phyloP scores from a whole-genome alignment of 2,329 filamentous ascomycete genomes.

The Pseudogymnoascus sp. region DNA sequence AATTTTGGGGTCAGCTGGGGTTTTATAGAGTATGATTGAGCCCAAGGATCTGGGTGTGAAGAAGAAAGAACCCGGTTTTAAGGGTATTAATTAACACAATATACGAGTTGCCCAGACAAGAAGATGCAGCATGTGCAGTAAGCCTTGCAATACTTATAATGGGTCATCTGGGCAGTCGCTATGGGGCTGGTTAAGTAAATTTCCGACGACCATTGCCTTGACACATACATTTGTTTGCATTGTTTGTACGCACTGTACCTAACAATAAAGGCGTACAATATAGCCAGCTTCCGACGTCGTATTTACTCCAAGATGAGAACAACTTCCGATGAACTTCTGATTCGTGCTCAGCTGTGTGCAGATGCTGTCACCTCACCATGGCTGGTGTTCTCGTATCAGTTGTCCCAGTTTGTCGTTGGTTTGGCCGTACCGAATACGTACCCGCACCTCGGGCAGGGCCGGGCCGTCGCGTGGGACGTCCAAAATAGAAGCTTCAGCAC shows the following conservation, averaged over 20 bases:
- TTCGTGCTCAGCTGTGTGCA: not conserved
- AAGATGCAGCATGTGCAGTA: not conserved
- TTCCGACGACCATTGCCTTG: not conserved
- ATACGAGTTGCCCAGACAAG: not conserved
- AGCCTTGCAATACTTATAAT: not conserved
- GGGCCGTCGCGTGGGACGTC: not conserved
- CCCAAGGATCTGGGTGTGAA: not conserved
- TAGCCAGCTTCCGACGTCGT: not conserved
- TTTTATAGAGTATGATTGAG: not conserved
- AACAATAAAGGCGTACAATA: not conserved
- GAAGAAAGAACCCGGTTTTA: not conserved
- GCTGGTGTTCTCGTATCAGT: not conserved
- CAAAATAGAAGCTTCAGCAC: slow-evolving; percentile 3
- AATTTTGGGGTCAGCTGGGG: not conserved
- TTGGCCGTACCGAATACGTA: not conserved
- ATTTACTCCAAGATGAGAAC: not conserved
- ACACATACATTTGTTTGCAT: not conserved
- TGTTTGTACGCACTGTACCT: not conserved
- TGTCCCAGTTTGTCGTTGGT: not conserved
- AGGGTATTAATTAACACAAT: not conserved
- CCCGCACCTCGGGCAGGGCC: not conserved
- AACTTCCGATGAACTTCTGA: too few species aligned
- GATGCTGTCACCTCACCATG: not conserved
- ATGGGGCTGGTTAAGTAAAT: not conserved
- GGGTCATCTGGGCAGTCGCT: not conserved